Percentiles rank a stretch among this genome's conserved stretches.
Conservation (phyloP, 108 stramenopile species). For the Fragilaria radians region DNA sequence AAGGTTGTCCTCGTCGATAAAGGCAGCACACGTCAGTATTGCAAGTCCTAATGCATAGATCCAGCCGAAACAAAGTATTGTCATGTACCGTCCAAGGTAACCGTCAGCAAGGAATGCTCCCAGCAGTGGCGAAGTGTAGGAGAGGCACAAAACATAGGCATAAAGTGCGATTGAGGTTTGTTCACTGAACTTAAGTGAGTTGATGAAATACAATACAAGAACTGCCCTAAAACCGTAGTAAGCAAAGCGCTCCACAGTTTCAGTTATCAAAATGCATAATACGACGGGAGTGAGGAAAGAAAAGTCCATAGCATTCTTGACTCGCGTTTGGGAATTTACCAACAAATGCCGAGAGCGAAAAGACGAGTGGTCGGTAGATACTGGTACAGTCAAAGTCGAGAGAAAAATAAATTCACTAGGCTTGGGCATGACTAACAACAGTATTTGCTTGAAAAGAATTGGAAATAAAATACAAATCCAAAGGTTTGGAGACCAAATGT, state of each 20-base stretch:
- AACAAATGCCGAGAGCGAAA: no score
- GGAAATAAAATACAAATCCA: no score
- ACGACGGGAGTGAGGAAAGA: constrained; percentile 14
- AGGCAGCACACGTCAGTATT: constrained; percentile 29
- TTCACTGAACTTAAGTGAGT: constrained; percentile 33
- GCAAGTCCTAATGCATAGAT: constrained; percentile 43
- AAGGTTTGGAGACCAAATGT: no score
- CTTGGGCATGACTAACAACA: no score
- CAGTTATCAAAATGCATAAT: constrained; percentile 37
- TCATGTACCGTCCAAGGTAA: constrained; percentile 42
- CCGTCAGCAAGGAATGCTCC: constrained; percentile 53
- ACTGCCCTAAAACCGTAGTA: constrained; percentile 60
- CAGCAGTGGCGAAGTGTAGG: constrained; percentile 45
- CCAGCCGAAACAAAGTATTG: constrained; percentile 38
- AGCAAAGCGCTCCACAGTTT: constrained; percentile 50
- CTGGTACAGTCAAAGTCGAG: no score
- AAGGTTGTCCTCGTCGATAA: constrained; percentile 7
- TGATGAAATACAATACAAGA: constrained; percentile 43
- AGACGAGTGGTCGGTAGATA: no score
- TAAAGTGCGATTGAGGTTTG: constrained; percentile 27
- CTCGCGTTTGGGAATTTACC: no score
- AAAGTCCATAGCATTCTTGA: not conserved
- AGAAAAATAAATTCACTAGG: no score
- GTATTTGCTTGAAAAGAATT: no score
- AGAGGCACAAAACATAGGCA: constrained; percentile 23